phyloP scores from a whole-genome alignment of 2,329 filamentous ascomycete species.

The Alternaria arborescens region DNA sequence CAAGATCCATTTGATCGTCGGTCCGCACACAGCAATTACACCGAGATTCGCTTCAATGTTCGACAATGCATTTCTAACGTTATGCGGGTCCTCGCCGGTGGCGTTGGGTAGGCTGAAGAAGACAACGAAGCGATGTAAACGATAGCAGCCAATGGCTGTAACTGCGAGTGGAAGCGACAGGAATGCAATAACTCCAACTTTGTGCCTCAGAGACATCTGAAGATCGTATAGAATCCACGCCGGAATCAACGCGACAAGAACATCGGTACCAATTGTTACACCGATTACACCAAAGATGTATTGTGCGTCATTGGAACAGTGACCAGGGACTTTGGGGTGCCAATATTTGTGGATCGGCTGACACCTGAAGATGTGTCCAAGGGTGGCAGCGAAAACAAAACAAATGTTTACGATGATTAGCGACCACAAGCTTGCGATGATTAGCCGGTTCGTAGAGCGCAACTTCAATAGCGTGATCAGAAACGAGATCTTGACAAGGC shows the following conservation, averaged over 20 bases:
- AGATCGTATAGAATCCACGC: conserved; percentile 18
- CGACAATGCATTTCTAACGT: conserved; percentile 13
- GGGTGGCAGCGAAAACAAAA: conserved; percentile 6
- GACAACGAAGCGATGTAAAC: conserved; percentile 9
- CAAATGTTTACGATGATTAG: conserved; percentile 10
- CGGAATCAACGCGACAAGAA: conserved; percentile 18
- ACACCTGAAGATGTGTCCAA: conserved; percentile 11
- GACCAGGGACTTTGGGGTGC: conserved; percentile 1
- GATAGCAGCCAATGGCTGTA: conserved; percentile 18
- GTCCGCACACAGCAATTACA: conserved; percentile 15
- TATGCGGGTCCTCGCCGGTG: conserved; percentile 9
- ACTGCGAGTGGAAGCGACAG: conserved; percentile 16
- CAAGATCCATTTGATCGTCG: conserved; percentile 20
- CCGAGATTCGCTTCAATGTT: conserved; percentile 18
- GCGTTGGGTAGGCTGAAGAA: not conserved
- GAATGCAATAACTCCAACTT: conserved; percentile 8
- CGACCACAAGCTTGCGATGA: conserved; percentile 13
- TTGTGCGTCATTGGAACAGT: not conserved
- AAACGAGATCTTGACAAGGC: conserved; percentile 21
- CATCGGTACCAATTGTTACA: conserved; percentile 15
- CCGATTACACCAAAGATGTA: conserved; percentile 11
- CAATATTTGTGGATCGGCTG: conserved; percentile 14
- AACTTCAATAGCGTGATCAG: conserved; percentile 18
- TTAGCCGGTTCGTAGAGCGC: conserved; percentile 5
- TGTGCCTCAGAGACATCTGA: conserved; percentile 13